Base-by-base conservation (phyloP, 1,284 basidiomycete genomes). In the Porogramme epimiltina region DNA sequence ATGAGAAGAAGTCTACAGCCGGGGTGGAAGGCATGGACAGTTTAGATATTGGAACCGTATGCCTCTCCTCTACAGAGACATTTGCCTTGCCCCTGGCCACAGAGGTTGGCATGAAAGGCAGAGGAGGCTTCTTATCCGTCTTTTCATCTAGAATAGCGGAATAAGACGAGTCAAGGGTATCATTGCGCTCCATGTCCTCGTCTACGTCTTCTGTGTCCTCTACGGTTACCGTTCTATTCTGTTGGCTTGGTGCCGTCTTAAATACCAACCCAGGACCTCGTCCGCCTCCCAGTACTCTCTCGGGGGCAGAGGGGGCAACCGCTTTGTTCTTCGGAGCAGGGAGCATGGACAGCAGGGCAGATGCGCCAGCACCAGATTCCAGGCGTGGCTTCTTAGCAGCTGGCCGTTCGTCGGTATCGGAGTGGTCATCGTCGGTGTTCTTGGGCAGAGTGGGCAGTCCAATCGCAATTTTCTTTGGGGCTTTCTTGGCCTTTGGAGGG, bases 391-490 rank as follows among this genome's bases (percentile, higher is more conserved):
- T 87, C 73, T 90, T 90, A 25, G 80, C 67, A 9, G 77, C 70
- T 23, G 79, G 85, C 46, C 73, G 73, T 33, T 79, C 73, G 23
- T 69, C 66, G 11, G 54, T 25, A 23, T 59, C 57, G 3, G 54
- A 55, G 36, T 15, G 55, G 24, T 70, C 72, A 16, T 76, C 75
- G 4, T 77, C 74, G 1, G 70, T 70, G 19, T 73, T 72, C 31
- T 73, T 67, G 2, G 75, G 66, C 4, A 88, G 67, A 26, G 73
- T 71, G 3, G 87, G 88, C 3, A 88, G 76, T 16, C 80, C 80
- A 47, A 91, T 86, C 15, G 83, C 72, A 31, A 91, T 84, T 68
- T 87, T 90, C 73, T 89, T 89, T 18, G 78, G 76, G 0, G 67
- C 68, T 69, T 74, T 62, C 67, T 66, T 66, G 16, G 59, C 13